phyloP scores from a whole-genome alignment of 2,329 filamentous ascomycete species.

The Orbilia javanica region DNA sequence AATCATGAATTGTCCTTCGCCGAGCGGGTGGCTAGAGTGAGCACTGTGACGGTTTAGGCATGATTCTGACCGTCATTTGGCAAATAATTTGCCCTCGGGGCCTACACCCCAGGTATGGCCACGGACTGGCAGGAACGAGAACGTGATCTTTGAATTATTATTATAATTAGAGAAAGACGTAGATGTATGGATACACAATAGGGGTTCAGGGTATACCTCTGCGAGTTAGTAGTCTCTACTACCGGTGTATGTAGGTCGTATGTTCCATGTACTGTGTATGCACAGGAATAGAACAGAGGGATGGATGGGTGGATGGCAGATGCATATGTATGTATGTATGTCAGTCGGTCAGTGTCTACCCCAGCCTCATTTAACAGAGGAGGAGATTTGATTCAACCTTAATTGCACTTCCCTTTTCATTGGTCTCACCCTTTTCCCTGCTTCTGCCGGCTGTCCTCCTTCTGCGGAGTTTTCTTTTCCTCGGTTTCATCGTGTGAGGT shows the following conservation, averaged over 20 bases:
- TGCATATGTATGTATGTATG: neutral
- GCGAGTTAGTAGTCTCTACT: too few species aligned
- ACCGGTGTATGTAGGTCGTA: too few species aligned
- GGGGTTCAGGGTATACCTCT: too few species aligned
- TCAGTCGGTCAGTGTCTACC: neutral
- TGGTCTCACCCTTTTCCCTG: constrained; percentile 25
- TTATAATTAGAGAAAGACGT: neutral
- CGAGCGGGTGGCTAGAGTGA: constrained; percentile 24
- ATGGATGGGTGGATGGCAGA: neutral
- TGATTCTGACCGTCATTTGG: constrained; percentile 26
- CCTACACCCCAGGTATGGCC: neutral
- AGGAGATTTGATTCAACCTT: constrained; percentile 38
- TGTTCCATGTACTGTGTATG: neutral
- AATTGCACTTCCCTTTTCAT: constrained; percentile 40
- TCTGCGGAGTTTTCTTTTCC: constrained; percentile 15
- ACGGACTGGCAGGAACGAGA: constrained; percentile 23
- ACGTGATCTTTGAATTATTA: constrained; percentile 40
- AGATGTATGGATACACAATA: too few species aligned
- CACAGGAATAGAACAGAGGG: neutral
- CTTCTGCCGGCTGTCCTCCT: too few species aligned
- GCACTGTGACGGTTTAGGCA: constrained; percentile 29
- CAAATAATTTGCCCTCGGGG: neutral
- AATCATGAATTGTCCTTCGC: constrained; percentile 39
- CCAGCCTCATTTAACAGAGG: constrained; percentile 42
- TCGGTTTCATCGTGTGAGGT: neutral